Evolutionary conservation across 2,329 filamentous ascomycete genomes (phyloP), one percentile per base, ranked within the genome.

Genomic region (Cadophora sp.): DNA sequence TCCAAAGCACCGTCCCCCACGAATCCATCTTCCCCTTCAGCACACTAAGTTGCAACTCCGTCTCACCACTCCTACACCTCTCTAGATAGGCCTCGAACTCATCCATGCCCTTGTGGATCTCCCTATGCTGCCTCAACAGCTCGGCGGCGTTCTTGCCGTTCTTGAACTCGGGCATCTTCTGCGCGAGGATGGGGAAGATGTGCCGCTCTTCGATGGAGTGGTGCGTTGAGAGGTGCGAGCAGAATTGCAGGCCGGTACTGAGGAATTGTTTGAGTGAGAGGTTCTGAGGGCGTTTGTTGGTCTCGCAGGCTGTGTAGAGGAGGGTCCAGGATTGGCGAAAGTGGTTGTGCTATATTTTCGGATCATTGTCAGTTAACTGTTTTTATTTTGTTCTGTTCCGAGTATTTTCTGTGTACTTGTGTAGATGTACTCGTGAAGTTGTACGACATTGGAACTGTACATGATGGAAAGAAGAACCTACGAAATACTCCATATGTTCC

Each of bases 121-220:
- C 81, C 73, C 84, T 84, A 78, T 97, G 94, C 81, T 97, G 93
- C 8, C 81, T 84, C 60, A 96, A 78, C 56, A 96, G 80, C 75
- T 91, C 85, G 16, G 89, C 83, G n/a, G 85, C 83, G 27, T 79
- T 75, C 24, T 82, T 81, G 61, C 75, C 73, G 14, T 75, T 68
- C 45, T 83, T 82, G 76, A 97, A 97, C 71, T 91, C 89, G 5
- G 91, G 89, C 93, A 96, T 96, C 72, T 88, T 89, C 73, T 81
- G 82, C 14, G 91, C 93, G 1, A 97, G 85, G 0, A 89, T 76
- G 1, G 94, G 94, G 78, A 97, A 97, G 48, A 97, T 83, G 77
- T 93, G 87, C 36, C 83, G 80, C 79, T 97, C 94, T 78, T 97
- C 94, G 74, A 97, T 95, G 66, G 81, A 82, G 81, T 97, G 94